phyloP scores from a whole-genome alignment of 2,329 filamentous ascomycete genomes.

The Mariannaea elegans region DNA sequence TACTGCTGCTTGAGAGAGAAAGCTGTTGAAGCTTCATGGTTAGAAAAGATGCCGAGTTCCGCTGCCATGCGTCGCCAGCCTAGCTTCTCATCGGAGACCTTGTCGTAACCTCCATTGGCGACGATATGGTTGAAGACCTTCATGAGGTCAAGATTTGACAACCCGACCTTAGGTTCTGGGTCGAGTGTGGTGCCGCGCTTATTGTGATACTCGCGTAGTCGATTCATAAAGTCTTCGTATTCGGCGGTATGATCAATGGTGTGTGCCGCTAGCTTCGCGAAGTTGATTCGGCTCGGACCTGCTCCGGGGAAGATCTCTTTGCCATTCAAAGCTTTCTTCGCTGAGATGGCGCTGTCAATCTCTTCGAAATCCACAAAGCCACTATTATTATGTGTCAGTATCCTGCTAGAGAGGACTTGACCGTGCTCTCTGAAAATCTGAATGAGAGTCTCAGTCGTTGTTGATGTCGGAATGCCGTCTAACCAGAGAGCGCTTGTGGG shows the following conservation, averaged over 20 bases:
- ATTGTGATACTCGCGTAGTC: constrained; percentile 77
- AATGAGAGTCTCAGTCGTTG: too few species aligned
- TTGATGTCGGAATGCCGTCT: too few species aligned
- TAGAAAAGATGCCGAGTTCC: constrained; percentile 77
- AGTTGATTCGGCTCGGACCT: too few species aligned
- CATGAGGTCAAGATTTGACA: constrained; percentile 77
- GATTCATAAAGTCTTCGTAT: constrained; percentile 81
- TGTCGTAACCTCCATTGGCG: constrained; percentile 84
- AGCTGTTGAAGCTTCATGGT: constrained; percentile 82
- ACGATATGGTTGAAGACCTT: constrained; percentile 82
- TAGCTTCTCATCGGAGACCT: constrained; percentile 82
- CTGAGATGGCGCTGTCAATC: too few species aligned
- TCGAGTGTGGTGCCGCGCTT: constrained; percentile 83
- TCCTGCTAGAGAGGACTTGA: too few species aligned
- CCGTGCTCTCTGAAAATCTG: too few species aligned
- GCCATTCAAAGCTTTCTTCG: too few species aligned
- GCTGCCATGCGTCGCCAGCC: constrained; percentile 84
- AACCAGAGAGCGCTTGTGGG: too few species aligned
- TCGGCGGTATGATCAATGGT: constrained; percentile 70
- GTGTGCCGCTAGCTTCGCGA: too few species aligned
- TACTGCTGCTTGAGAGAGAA: constrained; percentile 89
- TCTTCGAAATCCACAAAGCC: too few species aligned
- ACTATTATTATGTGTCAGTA: too few species aligned
- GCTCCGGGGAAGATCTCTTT: too few species aligned
- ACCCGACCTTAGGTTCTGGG: constrained; percentile 81